phyloP scores from a whole-genome alignment of 495 filamentous ascomycete species.

The Entonaema liquescens region DNA sequence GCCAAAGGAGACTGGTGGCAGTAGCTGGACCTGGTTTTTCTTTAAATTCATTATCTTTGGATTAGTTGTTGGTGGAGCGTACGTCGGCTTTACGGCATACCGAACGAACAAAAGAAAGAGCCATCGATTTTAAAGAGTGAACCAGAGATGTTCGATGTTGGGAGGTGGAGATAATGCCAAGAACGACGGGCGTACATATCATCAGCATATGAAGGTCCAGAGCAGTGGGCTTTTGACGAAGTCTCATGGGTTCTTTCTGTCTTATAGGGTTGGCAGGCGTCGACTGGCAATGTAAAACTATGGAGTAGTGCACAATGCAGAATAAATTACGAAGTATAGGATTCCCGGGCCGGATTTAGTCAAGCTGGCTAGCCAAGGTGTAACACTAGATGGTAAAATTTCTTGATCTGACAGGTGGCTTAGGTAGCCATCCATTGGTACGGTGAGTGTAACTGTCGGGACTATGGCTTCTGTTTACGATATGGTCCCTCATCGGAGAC shows the following conservation, averaged over 20 bases:
- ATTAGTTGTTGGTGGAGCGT: conserved; percentile 72
- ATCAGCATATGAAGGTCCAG: conserved; percentile 25
- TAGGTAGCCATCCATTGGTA: not conserved
- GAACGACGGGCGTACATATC: conserved; percentile 27
- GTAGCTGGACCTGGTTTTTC: conserved; percentile 93
- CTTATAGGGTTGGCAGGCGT: conserved; percentile 33
- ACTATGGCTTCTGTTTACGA: not conserved
- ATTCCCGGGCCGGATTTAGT: not conserved
- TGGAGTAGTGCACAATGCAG: conserved; percentile 30
- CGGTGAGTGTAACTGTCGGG: not conserved
- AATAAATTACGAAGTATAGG: conserved; percentile 19
- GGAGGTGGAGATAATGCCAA: conserved; percentile 12
- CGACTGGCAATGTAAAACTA: conserved; percentile 39
- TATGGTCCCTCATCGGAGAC: not conserved
- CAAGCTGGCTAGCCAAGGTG: not conserved
- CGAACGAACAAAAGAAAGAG: conserved; percentile 71
- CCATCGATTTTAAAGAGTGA: conserved; percentile 74
- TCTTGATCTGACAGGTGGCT: not conserved
- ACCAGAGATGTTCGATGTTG: conserved; percentile 3
- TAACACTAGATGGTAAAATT: not conserved
- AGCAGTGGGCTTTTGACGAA: conserved; percentile 14
- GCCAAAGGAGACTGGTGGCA: conserved; percentile 60
- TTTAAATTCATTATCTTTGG: conserved; percentile 83
- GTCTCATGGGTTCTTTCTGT: conserved; percentile 13
- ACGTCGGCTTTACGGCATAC: conserved; percentile 86